Percentiles rank a stretch among this genome's conserved stretches.
phyloP scores from a whole-genome alignment of 805 yeast species.

The Pichia exigua region DNA sequence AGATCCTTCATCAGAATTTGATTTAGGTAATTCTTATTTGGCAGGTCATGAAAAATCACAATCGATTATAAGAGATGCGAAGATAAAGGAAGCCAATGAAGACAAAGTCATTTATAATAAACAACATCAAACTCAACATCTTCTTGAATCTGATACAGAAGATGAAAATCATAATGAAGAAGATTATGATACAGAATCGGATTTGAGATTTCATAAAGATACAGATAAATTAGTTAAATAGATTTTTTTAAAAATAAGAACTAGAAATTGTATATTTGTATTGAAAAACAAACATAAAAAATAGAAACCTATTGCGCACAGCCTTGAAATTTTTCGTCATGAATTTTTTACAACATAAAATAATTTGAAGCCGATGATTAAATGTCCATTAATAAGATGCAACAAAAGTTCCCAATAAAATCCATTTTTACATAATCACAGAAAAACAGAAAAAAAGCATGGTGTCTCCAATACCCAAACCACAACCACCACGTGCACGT shows the following conservation, averaged over 20 bases:
- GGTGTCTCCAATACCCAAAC: neutral
- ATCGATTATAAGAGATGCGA: conserved; percentile 1
- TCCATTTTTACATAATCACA: too few relatives aligned
- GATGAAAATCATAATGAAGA: neutral
- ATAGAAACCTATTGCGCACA: neutral
- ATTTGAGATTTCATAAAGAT: neutral
- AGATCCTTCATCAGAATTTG: conserved; percentile 1
- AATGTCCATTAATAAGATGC: too few relatives aligned
- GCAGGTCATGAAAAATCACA: conserved; percentile 1
- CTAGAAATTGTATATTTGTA: too few relatives aligned
- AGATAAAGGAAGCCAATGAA: neutral
- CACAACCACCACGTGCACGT: conserved; percentile 2
- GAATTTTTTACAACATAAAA: too few relatives aligned
- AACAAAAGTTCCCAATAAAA: too few relatives aligned
- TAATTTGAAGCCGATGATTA: too few relatives aligned
- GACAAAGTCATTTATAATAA: neutral
- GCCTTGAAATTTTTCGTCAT: neutral
- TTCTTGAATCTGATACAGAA: neutral
- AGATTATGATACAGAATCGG: neutral
- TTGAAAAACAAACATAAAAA: too few relatives aligned
- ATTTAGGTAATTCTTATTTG: conserved; percentile 3
- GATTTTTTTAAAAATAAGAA: neutral
- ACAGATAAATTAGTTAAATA: neutral
- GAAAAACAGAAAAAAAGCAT: neutral
- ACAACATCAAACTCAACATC: neutral